Conservation (phyloP, 805 yeast genomes). For the Candida loeiensis region DNA sequence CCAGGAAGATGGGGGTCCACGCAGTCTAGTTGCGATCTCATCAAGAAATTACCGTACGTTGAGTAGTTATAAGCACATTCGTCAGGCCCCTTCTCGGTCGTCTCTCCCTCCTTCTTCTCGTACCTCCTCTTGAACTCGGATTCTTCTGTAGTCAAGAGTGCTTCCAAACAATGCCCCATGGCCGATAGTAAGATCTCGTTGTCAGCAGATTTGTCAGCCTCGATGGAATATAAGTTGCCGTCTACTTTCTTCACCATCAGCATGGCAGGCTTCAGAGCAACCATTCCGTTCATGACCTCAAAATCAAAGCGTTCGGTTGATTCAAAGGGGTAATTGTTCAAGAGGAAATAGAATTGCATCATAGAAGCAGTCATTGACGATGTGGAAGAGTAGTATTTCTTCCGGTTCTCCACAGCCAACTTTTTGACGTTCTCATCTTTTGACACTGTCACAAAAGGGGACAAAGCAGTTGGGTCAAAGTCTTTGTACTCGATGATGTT, state of each 20-base stretch:
- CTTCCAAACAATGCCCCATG: conserved; percentile 78
- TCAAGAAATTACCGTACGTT: conserved; percentile 58
- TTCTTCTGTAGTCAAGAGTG: conserved; percentile 60
- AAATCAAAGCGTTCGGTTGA: conserved; percentile 26
- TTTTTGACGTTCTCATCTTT: conserved; percentile 44
- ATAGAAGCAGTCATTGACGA: conserved; percentile 80
- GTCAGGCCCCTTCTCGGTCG: not conserved
- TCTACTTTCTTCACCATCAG: conserved; percentile 45
- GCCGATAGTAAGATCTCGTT: conserved; percentile 64
- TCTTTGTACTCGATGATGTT: conserved; percentile 60
- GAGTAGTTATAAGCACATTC: conserved; percentile 66
- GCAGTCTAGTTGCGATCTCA: conserved; percentile 92
- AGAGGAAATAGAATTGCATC: conserved; percentile 67
- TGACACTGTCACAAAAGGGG: conserved; percentile 62
- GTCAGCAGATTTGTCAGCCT: conserved; percentile 65
- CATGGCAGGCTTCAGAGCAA: conserved; percentile 39
- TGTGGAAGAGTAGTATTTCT: conserved; percentile 70
- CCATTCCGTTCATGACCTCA: conserved; percentile 10
- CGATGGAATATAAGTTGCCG: conserved; percentile 51
- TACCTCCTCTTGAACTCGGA: conserved; percentile 43
- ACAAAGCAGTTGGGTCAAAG: conserved; percentile 57
- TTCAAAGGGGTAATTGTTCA: conserved; percentile 42
- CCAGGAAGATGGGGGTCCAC: conserved; percentile 75
- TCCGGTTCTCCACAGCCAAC: conserved; percentile 34
- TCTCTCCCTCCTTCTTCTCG: conserved; percentile 9